phyloP scores from a whole-genome alignment of 2,329 filamentous ascomycete species.

The Penicillium sp. region DNA sequence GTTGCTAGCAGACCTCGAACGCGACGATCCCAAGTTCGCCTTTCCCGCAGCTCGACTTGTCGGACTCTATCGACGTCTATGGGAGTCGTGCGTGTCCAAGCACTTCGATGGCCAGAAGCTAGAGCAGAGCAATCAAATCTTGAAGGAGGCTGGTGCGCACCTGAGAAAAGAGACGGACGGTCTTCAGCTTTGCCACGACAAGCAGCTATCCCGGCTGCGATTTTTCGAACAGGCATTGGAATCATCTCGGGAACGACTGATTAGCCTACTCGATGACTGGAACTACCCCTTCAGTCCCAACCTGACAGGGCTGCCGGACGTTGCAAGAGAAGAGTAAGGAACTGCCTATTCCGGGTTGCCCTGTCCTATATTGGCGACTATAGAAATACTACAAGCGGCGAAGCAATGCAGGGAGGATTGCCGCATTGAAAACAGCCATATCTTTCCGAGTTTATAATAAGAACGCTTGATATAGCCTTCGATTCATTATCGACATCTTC shows the following conservation, averaged over 20 bases:
- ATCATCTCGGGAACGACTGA: background rate
- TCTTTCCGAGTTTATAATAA: too few relatives aligned
- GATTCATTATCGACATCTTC: too few relatives aligned
- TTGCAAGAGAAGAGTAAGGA: background rate
- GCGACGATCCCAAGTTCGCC: background rate
- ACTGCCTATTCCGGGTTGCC: background rate
- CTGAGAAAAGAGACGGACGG: too few relatives aligned
- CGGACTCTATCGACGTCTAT: background rate
- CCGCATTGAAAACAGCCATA: too few relatives aligned
- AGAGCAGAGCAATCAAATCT: background rate
- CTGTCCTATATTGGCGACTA: too few relatives aligned
- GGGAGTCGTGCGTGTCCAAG: background rate
- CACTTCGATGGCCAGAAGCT: background rate
- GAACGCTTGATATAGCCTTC: too few relatives aligned
- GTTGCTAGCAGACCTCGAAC: background rate
- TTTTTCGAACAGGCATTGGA: too few relatives aligned
- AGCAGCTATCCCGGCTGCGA: too few relatives aligned
- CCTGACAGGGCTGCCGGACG: background rate
- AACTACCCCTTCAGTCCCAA: background rate
- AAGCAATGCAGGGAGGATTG: too few relatives aligned
- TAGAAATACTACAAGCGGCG: too few relatives aligned
- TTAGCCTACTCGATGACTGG: conserved; percentile 4
- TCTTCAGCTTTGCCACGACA: too few relatives aligned
- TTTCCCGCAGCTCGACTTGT: background rate
- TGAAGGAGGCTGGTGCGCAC: conserved; percentile 1